Percentiles rank a stretch among this genome's conserved stretches.
Conservation (phyloP, 345 rosid genomes). For the Dipteronia sinensis region DNA sequence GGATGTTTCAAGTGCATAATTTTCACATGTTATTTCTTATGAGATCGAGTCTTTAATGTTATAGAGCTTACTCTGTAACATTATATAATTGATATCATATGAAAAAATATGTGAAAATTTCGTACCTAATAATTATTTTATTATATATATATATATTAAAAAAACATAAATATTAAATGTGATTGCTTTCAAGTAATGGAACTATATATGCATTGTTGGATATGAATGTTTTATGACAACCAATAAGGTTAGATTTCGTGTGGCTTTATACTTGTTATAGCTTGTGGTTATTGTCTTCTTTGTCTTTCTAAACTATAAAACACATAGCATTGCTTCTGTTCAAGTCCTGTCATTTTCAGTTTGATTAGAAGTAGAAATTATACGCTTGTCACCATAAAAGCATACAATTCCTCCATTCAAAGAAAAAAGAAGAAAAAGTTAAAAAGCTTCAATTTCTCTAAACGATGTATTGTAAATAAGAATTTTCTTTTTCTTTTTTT, state of each 20-base stretch:
- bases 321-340: constrained; percentile 13
- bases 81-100: too few species aligned
- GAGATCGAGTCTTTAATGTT: too few species aligned
- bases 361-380: not conserved
- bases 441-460: not conserved
- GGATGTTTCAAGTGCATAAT: too few species aligned
- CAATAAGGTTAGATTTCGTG: constrained; percentile 31
- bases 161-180: not conserved
- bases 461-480: not conserved
- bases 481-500: too few species aligned
- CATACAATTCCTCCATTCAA: not conserved
- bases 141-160: not conserved
- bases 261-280: constrained; percentile 27
- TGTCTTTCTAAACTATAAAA: constrained; percentile 8
- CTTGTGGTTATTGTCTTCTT: constrained; percentile 32
- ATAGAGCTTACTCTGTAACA: too few species aligned
- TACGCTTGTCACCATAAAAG: constrained; percentile 11
- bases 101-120: too few species aligned
- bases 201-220: not conserved
- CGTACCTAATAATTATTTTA: not conserved
- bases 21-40: too few species aligned
- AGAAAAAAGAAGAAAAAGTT: not conserved
- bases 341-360: constrained; percentile 10
- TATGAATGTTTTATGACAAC: constrained; percentile 3
- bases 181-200: constrained; percentile 20